Base-by-base conservation (phyloP, 2,329 filamentous ascomycete genomes). In the Sporothrix luriei region DNA sequence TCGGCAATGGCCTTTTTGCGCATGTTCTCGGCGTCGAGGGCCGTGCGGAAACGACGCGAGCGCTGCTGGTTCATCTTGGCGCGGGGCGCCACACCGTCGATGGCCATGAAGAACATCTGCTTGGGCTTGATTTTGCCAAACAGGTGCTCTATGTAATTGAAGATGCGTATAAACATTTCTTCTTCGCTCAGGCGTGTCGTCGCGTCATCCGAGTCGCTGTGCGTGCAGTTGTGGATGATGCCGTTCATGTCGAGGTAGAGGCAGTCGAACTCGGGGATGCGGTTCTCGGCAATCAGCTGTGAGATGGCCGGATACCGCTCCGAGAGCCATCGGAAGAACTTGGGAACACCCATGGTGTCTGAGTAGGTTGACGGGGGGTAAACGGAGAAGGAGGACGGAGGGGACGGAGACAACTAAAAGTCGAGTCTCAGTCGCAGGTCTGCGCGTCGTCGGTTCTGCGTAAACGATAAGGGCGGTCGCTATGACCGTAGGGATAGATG, bases 31-130 rank as follows among this genome's bases (percentile, higher is more conserved):
- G 88, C 91, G 77, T 99, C 96, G 66, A 97, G 84, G 52, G 95
- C 95, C 29, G 95, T 98, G 76, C 95, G 88, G 80, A 99, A 99
- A 78, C 95, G 91, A 76, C 95, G 90, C 70, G 95, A 91, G 75
- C 95, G 92, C 82, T 99, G 95, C 81, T 99, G 95, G 80, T 99
- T 99, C 95, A 99, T 99, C 85, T 99, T 99, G 75, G 95, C 95
- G 76, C 95, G 91, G 21, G 95, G 96, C 26, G 95, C 95, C 72
- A 99, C 96, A 76, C 95, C 95, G 77, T 99, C 95, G 74, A 99
- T 95, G 66, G 95, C 96, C 95, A 99, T 99, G 84, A 97, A 99
- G 82, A 99, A 99, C 48, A 99, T 87, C 84, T 97, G 90, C 82
- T 97, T 94, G 14, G 95, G 95, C 80, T 98, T 98, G 78, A 99